phyloP scores from a whole-genome alignment of 2,329 filamentous ascomycete species.

The Chrysoporthe austroafricana region DNA sequence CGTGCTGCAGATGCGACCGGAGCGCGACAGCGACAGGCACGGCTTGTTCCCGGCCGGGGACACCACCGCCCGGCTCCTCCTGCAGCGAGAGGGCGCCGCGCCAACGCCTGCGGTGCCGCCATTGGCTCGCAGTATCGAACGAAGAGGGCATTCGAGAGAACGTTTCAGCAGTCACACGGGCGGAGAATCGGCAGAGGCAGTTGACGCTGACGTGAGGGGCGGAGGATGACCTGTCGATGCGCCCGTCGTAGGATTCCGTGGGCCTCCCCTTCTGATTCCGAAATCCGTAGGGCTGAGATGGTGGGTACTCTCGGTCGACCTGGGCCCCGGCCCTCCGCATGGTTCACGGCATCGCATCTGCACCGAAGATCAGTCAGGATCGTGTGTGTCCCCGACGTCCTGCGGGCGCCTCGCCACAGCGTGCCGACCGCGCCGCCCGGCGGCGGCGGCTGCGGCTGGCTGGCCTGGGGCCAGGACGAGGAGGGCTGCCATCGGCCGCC shows the following conservation, averaged over 20 bases:
- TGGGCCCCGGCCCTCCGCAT: neutral
- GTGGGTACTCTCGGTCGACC: neutral
- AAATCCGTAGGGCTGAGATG: slow-evolving; percentile 9
- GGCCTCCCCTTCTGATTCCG: neutral
- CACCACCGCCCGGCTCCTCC: neutral
- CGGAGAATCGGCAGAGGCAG: neutral
- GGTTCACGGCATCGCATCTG: neutral
- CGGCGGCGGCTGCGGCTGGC: too few species aligned
- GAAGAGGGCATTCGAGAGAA: neutral
- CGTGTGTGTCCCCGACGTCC: neutral
- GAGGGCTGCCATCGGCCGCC: too few species aligned
- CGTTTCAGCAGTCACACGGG: too few species aligned
- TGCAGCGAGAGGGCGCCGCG: neutral
- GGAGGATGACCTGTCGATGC: neutral
- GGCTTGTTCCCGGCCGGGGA: neutral
- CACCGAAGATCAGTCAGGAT: slow-evolving; percentile 6
- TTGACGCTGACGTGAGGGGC: neutral
- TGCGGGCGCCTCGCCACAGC: neutral
- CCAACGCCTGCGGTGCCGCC: neutral
- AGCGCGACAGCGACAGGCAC: neutral
- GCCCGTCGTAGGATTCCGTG: neutral
- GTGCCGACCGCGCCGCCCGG: too few species aligned
- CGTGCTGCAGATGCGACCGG: slow-evolving; percentile 4
- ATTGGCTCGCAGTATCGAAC: neutral
- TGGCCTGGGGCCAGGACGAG: too few species aligned